Evolutionary conservation across 2,329 filamentous ascomycete genomes (phyloP).

Genomic region (Aaosphaeria arxii): DNA sequence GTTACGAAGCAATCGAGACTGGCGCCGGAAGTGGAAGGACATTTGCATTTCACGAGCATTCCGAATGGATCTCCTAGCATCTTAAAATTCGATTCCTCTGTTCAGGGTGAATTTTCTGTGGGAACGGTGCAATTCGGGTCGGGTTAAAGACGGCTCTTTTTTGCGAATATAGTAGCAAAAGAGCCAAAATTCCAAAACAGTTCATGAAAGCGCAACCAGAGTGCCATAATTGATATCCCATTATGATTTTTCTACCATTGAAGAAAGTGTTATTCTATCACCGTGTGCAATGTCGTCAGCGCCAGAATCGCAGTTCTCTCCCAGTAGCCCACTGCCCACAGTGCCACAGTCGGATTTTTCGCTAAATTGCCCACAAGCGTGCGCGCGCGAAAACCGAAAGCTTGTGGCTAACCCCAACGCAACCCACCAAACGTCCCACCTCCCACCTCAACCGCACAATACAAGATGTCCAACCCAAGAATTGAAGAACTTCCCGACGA

Average conservation of each 20-base stretch:
- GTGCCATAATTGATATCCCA: conserved; percentile 30
- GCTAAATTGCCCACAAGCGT: conserved; percentile 27
- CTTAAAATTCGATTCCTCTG: conserved; percentile 38
- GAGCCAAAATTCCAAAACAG: conserved; percentile 34
- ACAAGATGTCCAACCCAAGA: conserved; percentile 92
- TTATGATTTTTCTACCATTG: conserved; percentile 3
- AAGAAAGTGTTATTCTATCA: background rate
- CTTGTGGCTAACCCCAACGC: conserved; percentile 3
- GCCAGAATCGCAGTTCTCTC: too few relatives aligned
- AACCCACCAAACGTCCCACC: conserved; percentile 11
- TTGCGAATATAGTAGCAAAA: conserved; percentile 37
- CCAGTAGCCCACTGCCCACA: too few relatives aligned
- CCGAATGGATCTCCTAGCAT: conserved; percentile 35
- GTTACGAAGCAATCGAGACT: conserved; percentile 24
- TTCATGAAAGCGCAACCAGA: conserved; percentile 37
- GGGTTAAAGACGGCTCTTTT: conserved; percentile 39
- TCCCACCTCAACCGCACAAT: conserved; percentile 29
- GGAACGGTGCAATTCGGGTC: conserved; percentile 41
- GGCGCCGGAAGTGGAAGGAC: conserved; percentile 30
- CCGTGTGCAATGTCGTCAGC: background rate
- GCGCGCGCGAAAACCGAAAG: conserved; percentile 4
- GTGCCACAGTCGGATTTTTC: conserved; percentile 2
- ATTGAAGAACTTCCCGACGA: conserved; percentile 96
- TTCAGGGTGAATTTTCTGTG: conserved; percentile 35
- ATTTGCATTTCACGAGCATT: conserved; percentile 38